Evolutionary conservation across 1,284 basidiomycete genomes (phyloP), one percentile per base, ranked within the genome.

Genomic region (Heterobasidion occidentale): DNA sequence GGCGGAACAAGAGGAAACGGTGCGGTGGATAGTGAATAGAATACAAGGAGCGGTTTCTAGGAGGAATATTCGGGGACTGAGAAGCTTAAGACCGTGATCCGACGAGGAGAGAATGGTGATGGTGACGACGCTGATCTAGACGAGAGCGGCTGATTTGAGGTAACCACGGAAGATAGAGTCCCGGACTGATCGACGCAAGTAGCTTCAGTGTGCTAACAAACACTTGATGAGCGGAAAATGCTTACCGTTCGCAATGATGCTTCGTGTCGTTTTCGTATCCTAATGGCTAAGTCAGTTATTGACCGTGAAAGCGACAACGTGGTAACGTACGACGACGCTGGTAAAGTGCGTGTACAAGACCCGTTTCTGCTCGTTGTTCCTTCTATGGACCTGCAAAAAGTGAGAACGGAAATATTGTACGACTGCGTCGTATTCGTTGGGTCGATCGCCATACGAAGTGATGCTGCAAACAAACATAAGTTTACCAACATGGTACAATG

Each of bases 381-480:
- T 78, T 61, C 85, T 76, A 67, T 91, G 88, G 9, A 89, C 88
- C 65, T 91, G 88, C 54, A 88, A 72, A 70, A 91, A 91, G 63
- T 92, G 90, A 19, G 88, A 85, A 8, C 85, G 83, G 78, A 92
- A 92, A 68, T 92, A 92, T 60, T 85, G 81, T 35, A 90, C 82
- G 7, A 89, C 87, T 1, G 85, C 77, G 56, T 90, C 86, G 62
- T 85, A 90, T 61, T 90, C 88, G 66, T 92, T 91, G 12, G 79
- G 70, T 20, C 90, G 82, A 57, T 90, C 81, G 33, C 86, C 88
- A 60, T 87, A 92, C 2, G 89, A 91, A 11, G 90, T 84, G 64
- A 92, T 92, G 63, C 89, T 91, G 57, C 44, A 56, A 45, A 46
- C 48, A 49, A 42, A 33, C 20, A 36, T 17, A 46, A 50, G 59